Evolutionary conservation across 208 protist species (phyloP), one percentile per base, ranked within the genome.

Genomic region (Strigomonas galati): DNA sequence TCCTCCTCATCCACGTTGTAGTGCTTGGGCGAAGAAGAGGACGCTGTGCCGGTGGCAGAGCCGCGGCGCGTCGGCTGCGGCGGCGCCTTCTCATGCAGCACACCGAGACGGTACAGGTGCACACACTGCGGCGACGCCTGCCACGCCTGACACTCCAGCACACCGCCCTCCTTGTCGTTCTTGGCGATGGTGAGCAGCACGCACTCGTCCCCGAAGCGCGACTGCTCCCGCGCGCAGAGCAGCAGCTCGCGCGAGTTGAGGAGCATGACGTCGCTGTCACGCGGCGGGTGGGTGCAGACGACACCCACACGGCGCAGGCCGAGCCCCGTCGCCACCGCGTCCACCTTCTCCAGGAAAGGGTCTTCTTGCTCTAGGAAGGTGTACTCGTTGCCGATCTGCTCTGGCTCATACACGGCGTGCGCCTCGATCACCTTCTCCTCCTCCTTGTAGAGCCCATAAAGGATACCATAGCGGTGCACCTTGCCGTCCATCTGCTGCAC

Each of bases 51-150:
- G 31, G 53, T 19, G 14, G 56, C 30, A 31, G 56, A 21, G 7
- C 31, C 28, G 31, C 55, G n/a, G n/a, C n/a, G n/a, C n/a, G n/a
- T n/a, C n/a, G n/a, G 30, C 48, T 62, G 54, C 12, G 43, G 24
- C 48, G 28, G 26, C 7, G 72, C 35, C 32, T 67, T 65, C 72
- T 92, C 85, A 19, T 74, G 66, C 49, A 96, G 74, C 14, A 86
- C 54, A 14, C 79, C 85, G n/a, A 93, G 61, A 5, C 82, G 84
- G 53, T 86, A 94, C n/a, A 89, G 78, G 60, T 91, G 75, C 17
- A 93, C 81, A n/a, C 86, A 88, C 75, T 94, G 91, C 62, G 81
- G 76, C 0, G 91, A 96, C 3, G 79, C 76, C 78, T 96, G 91
- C 91, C 91, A 96, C 14, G 88, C 87, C 56, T 93, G 81, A 57